Base-by-base conservation (phyloP, 306 rosid species). In the Lathyrus aphaca region DNA sequence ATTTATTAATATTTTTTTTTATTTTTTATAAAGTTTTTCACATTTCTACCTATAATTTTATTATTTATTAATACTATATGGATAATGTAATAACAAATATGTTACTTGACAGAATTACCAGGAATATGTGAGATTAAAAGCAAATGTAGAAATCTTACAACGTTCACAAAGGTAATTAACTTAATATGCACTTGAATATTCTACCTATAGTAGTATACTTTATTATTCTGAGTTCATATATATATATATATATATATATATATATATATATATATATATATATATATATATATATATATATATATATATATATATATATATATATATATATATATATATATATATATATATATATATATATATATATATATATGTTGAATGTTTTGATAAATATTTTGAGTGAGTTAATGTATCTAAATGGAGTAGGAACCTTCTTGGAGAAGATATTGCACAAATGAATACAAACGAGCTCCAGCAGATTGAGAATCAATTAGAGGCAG, bases 341-440 rank as follows among this genome's bases (percentile, higher is more conserved):
- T n/a, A n/a, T n/a, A n/a, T n/a, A n/a, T n/a, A n/a, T n/a, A n/a
- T n/a, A n/a, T n/a, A n/a, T n/a, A n/a, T n/a, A n/a, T n/a, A n/a
- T n/a, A n/a, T n/a, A 43, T 43, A 43, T 2, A 13, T 43, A 10
- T 23, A 2, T 54, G 60, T 54, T 21, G 60, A 55, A 3, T 1
- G 38, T 55, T 55, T 55, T 23, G 15, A 54, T 38, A 17, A 35
- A 59, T 23, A 15, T 27, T 32, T 66, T 17, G 59, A 44, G 42
- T 55, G 10, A 46, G 15, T 66, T 23, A 54, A 54, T 54, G 44
- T 49, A 65, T 68, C 16, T 21, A 27, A 39, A 69, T 72, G 46
- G 6, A 53, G 59, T 66, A 92, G 98, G 74, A 87, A 87, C 78
- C 81, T 92, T 51, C 89, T 89, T 3, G 98, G 98, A 75, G 98